These are phyloP conservation scores for Gymnopilus dilepis DNA, from an alignment of 768 basidiomycete species.

Conservation along the genomic window DNA sequence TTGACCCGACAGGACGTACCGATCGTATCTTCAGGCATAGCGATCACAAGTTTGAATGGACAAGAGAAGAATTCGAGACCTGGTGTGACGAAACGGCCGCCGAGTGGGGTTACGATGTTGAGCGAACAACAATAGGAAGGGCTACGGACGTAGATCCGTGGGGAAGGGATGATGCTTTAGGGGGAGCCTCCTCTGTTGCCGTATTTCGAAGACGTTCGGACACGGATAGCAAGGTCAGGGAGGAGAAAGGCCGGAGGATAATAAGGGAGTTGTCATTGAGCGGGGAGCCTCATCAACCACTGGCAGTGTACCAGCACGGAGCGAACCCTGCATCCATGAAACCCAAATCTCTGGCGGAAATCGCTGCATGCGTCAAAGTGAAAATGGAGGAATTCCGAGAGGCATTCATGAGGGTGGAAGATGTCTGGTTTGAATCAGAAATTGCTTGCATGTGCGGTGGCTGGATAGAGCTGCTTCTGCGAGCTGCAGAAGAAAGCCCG, in stretches of 20 bases:
- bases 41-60: conserved; percentile 94
- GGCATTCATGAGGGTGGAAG: conserved; percentile 50
- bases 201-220: conserved; percentile 57
- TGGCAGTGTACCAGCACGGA: conserved; percentile 53
- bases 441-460: conserved; percentile 60
- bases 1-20: conserved; percentile 80
- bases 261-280: conserved; percentile 32
- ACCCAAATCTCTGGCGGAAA: conserved; percentile 48
- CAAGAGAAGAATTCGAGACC: conserved; percentile 66
- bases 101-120: conserved; percentile 77
- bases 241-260: conserved; percentile 41
- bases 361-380: conserved; percentile 52
- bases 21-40: conserved; percentile 75
- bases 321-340: conserved; percentile 54
- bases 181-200: conserved; percentile 73
- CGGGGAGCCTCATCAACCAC: conserved; percentile 47
- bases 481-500: conserved; percentile 49
- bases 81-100: conserved; percentile 64
- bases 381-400: conserved; percentile 63
- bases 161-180: conserved; percentile 68
- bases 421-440: conserved; percentile 55
- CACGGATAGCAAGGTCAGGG: conserved; percentile 36
- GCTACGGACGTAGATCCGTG: conserved; percentile 68
- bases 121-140: conserved; percentile 62
- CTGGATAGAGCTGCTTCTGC: conserved; percentile 59